These are phyloP conservation scores for Claviceps purpurea DNA, from an alignment of 2,329 filamentous ascomycete species.

Conservation along the genomic window DNA sequence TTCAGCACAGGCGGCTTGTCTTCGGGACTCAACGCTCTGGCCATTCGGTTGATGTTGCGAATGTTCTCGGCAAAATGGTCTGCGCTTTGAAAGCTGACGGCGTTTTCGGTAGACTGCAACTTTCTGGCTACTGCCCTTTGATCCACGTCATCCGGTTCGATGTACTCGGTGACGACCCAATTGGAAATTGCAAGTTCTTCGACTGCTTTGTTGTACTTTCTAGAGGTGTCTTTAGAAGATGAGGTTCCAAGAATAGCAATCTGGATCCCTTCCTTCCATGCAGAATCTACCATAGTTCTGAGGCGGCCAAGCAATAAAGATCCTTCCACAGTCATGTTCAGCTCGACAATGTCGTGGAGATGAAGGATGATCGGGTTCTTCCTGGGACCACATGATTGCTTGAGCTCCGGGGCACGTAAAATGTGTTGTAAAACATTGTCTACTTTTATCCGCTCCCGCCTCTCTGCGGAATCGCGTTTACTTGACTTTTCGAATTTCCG, in stretches of 20 bases:
- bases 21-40: slow-evolving; percentile 23
- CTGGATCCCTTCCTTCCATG: slow-evolving; percentile 56
- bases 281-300: slow-evolving; percentile 55
- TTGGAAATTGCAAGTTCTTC: slow-evolving; percentile 27
- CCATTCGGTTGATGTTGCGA: slow-evolving; percentile 33
- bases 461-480: slow-evolving; percentile 23
- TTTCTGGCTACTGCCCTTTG: slow-evolving; percentile 1
- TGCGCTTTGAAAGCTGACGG: slow-evolving; percentile 17
- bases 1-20: slow-evolving; percentile 2
- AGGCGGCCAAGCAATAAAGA: slow-evolving; percentile 56
- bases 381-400: slow-evolving; percentile 16
- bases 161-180: slow-evolving; percentile 24
- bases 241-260: slow-evolving; percentile 74
- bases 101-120: not conserved
- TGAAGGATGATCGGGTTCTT: slow-evolving; percentile 53
- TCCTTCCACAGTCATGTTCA: slow-evolving; percentile 57
- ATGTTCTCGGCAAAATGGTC: slow-evolving; percentile 34
- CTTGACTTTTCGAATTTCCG: slow-evolving; percentile 25
- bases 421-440: slow-evolving; percentile 43
- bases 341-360: slow-evolving; percentile 67
- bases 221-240: slow-evolving; percentile 36
- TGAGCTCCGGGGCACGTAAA: slow-evolving; percentile 32
- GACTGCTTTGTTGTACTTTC: slow-evolving; percentile 26
- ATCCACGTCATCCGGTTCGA: slow-evolving; percentile 18
- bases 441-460: slow-evolving; percentile 51